Evolutionary conservation across 352 stramenopile species (phyloP), one percentile per base, ranked within the genome.

Genomic region (Globisporangium radiosum): DNA sequence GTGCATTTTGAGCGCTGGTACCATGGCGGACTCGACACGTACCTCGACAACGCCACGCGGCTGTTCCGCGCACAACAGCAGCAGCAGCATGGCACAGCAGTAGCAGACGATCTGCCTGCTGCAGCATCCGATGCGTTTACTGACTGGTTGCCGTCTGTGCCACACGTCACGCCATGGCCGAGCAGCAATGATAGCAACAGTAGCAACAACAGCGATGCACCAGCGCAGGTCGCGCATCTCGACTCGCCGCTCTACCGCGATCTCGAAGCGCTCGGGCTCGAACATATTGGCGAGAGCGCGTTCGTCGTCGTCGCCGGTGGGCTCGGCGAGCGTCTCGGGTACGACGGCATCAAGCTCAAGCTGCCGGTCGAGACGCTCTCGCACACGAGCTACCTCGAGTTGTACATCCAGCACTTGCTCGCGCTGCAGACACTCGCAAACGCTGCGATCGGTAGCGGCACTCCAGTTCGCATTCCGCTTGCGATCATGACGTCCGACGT

Each of bases 401-500:
- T 87, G 39, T 99, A 99, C 66, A 87, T 94, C 72, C 72, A 96
- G 57, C 96, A 97, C 54, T 92, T 99, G 37, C 72, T 97, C 36
- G 94, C 92, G 42, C 76, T 98, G 44, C 76, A 98, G 69, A 70
- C 64, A 39, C 78, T 75, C 1, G 66, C 68, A 0, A 33, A 33
- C 25, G 72, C 66, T 58, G 47, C 65, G 19, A 19, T 48, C 6
- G 7, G 3, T 5, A 44, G 52, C 14, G 53, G 25, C 25, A 42
- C 64, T 11, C 49, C 43, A 1, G 69, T 85, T 11, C 62, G 53
- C 40, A 78, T 99, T 42, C 95, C 96, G 8, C 78, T 99, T 37
- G 94, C 92, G 39, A 99, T 99, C 64, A 99, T 99, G 97, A 98
- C 95, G 53, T 98, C 87, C 5, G 92, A 95, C 62, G 96, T 98